These are phyloP conservation scores for Chamaenerion angustifolium DNA, from an alignment of 345 rosid genomes.

Conservation along the genomic window DNA sequence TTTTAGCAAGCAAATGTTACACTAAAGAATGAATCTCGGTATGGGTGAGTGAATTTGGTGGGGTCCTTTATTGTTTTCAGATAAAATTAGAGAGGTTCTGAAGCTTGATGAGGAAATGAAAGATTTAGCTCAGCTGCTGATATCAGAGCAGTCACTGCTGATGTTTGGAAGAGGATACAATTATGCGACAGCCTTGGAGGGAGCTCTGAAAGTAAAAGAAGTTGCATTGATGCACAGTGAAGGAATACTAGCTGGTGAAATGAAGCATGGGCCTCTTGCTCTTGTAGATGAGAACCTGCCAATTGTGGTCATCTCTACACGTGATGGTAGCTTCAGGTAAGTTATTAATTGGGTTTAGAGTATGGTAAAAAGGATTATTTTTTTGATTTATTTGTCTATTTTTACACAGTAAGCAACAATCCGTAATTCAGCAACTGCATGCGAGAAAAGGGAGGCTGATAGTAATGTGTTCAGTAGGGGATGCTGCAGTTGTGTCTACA, in stretches of 20 bases:
- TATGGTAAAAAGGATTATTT: no score
- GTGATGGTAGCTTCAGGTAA: slow-evolving; percentile 75
- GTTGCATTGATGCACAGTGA: slow-evolving; percentile 97
- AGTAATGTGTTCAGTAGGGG: slow-evolving; percentile 76
- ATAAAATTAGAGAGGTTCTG: slow-evolving; percentile 74
- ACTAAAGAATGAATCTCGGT: no score
- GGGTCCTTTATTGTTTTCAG: slow-evolving; percentile 30
- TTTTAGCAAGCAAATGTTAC: no score
- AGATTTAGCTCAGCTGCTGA: slow-evolving; percentile 59
- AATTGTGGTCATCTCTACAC: slow-evolving; percentile 76
- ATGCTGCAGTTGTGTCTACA: slow-evolving; percentile 63
- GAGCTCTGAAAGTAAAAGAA: slow-evolving; percentile 90
- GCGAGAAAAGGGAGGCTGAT: slow-evolving; percentile 77
- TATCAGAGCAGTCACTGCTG: slow-evolving; percentile 85
- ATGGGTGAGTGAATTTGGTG: no score
- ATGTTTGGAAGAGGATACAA: slow-evolving; percentile 92
- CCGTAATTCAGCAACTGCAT: slow-evolving; percentile 90
- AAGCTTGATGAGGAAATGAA: slow-evolving; percentile 75
- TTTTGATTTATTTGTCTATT: background rate
- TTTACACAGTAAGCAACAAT: slow-evolving; percentile 67
- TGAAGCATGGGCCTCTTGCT: slow-evolving; percentile 98
- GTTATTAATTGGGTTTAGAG: no score
- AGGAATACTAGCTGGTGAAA: slow-evolving; percentile 96
- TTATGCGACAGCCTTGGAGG: slow-evolving; percentile 84
- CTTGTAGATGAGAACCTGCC: slow-evolving; percentile 86